Evolutionary conservation across 345 rosid species (phyloP), one percentile per base, ranked within the genome.

Genomic region (Aquilaria sinensis): DNA sequence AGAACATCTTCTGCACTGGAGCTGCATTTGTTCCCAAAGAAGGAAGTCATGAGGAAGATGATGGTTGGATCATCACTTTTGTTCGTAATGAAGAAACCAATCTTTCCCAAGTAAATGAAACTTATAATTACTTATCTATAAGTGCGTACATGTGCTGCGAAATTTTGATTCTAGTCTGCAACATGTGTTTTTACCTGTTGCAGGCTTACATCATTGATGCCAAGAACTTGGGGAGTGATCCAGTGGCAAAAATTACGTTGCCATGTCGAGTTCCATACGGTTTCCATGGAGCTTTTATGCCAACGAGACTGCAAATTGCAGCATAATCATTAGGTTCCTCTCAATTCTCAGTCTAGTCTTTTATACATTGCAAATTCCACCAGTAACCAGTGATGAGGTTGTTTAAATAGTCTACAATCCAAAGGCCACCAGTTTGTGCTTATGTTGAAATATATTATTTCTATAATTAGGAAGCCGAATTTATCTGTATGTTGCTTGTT

Each of bases 1-100:
- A 70, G 46, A 79, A 72, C 61, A 54, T 60, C 1, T 80, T 74
- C 62, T 78, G 80, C 76, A 70, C 70, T 6, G 86, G 84, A 32
- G 64, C 80, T 13, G 70, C 82, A 10, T 77, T 81, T 46, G 81
- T 77, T 33, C 72, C 81, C n/a, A 79, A 72, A 61, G 47, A 11
- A 23, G 69, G 62, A 3, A 59, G 71, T 53, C 2, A 4, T 10
- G 78, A 75, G 48, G 83, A 85, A 75, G 88, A 80, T 41, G 86
- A 80, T 60, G 86, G 84, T 33, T 85, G 81, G 83, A 56, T 80
- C 51, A 57, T 81, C 61, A 70, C 81, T 41, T 85, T 71, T 69
- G 80, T 77, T 15, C 86, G 77, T 60, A 60, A 77, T 52, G 88
- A 85, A 72, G 70, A 65, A 6, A 70, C 72, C 4, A 30, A 76